These are phyloP conservation scores for Bathelium albidoporum DNA, from an alignment of 495 filamentous ascomycete genomes.

Conservation along the genomic window DNA sequence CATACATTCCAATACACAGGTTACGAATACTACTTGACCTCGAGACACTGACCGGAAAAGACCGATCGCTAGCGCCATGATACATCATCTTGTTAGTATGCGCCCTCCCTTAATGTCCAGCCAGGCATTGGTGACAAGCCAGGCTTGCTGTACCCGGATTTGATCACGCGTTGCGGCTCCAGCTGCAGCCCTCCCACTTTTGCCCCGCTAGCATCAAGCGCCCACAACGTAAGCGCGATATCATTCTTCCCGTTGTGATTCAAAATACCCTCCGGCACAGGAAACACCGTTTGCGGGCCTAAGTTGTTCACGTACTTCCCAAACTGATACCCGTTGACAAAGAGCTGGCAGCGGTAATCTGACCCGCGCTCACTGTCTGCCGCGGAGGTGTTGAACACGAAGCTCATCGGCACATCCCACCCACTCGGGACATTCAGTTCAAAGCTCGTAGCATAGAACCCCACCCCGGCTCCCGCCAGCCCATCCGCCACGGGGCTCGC, in stretches of 20 bases:
- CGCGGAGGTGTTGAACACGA: conserved; percentile 18
- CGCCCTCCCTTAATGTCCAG: neutral
- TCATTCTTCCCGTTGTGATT: conserved; percentile 25
- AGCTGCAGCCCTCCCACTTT: conserved; percentile 47
- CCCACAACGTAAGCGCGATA: conserved; percentile 28
- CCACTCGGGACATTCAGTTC: conserved; percentile 21
- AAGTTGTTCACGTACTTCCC: conserved; percentile 55
- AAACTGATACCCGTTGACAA: conserved; percentile 64
- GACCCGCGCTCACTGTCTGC: neutral
- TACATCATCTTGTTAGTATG: neutral
- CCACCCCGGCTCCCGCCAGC: conserved; percentile 39
- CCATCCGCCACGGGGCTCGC: conserved; percentile 41
- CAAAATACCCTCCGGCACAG: conserved; percentile 26
- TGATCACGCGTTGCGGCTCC: conserved; percentile 40
- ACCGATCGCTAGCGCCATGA: neutral
- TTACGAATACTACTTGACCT: too few species aligned
- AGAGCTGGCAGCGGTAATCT: conserved; percentile 38
- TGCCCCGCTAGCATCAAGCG: conserved; percentile 46
- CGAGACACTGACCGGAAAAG: too few species aligned
- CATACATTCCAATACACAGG: too few species aligned
- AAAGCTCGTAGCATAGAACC: conserved; percentile 38
- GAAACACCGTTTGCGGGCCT: conserved; percentile 51
- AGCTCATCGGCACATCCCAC: conserved; percentile 27
- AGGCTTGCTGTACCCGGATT: neutral
- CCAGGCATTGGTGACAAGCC: neutral